A percentile compares a stretch with the other conserved stretches of the same genome.
Evolutionary conservation across 257 asterid genomes (phyloP).

Genomic region (Scutellaria minor): DNA sequence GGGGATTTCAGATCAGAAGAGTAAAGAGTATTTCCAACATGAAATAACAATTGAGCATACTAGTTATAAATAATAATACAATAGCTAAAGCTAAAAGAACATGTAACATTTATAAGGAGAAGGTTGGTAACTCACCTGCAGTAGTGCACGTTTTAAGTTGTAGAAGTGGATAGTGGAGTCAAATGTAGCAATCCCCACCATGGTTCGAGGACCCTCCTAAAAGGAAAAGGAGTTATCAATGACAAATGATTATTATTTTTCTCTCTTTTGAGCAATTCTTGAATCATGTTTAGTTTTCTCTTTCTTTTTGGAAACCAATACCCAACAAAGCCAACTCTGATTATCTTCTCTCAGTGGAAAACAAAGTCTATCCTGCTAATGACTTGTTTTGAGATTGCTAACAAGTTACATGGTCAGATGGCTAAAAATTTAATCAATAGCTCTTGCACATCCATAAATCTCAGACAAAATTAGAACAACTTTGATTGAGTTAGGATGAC

Average conservation of each 20-base stretch:
- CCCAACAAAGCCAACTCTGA: constrained; percentile 9
- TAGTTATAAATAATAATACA: not conserved
- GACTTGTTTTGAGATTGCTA: constrained; percentile 19
- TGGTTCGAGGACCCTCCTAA: constrained; percentile 94
- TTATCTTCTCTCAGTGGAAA: constrained; percentile 17
- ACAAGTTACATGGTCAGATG: not conserved
- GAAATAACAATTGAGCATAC: not conserved
- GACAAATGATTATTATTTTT: not conserved
- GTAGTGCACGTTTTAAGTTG: constrained; percentile 78
- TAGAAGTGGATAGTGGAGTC: constrained; percentile 92
- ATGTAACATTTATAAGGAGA: constrained; percentile 6
- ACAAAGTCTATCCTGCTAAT: constrained; percentile 8
- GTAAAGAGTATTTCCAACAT: constrained; percentile 6
- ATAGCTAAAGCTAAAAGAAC: not conserved
- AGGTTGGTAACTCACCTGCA: constrained; percentile 60
- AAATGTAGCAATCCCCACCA: constrained; percentile 94
- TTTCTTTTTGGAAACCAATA: constrained; percentile 12
- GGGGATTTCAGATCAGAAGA: not conserved
- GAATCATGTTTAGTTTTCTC: constrained; percentile 18
- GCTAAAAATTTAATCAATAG: constrained; percentile 11
- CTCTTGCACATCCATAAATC: constrained; percentile 3
- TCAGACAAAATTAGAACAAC: not conserved
- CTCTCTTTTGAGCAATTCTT: too few species aligned
- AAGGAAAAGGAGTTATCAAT: constrained; percentile 34
- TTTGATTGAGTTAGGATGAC: not conserved